Base-by-base conservation (phyloP, 208 protist genomes). In the Vickermania spadyakhi region DNA sequence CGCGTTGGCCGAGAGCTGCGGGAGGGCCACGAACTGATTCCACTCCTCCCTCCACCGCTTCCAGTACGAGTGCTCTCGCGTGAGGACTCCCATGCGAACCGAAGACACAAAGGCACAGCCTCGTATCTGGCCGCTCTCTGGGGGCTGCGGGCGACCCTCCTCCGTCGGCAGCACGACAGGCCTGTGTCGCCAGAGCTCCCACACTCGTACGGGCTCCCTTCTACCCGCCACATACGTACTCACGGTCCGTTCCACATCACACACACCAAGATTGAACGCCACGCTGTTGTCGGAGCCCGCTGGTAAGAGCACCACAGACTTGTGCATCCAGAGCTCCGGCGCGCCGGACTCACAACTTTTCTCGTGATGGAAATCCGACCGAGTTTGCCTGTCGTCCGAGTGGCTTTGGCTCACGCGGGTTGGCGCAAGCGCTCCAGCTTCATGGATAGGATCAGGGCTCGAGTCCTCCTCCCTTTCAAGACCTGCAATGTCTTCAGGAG, bases 241-340 rank as follows among this genome's bases (percentile, higher is more conserved):
- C 13, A 90, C 77, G 0, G 82, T 63, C 7, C 83, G 78, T 64
- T 86, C 73, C 2, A 79, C 80, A 1, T 75, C 79, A 28, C 58
- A 56, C 4, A 93, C 56, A 42, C 83, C 83, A 45, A 90, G 79
- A 5, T 81, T 89, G 41, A 64, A 58, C 27, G 86, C 79, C 23
- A 93, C 77, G 30, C 78, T 88, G 73, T 93, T 93, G 64, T 86
- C 77, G 36, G 86, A 49, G 11, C 86, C 86, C 22, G 77, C 74
- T 0, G 86, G 86, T 45, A 93, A 72, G 2, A 86, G 45, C 4
- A 89, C 56, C n/a, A 93, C 60, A 26, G 86, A 82, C 36, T 58
- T 62, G 4, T 31, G 4, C 41, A 65, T 22, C 51, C 66, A 51
- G 21, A 66, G 14, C 30, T 64, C 54, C 23, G 28, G 65, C 4